Evolutionary conservation across 768 basidiomycete species (phyloP), one percentile per base, ranked within the genome.

Genomic region (Trametes gibbosa): DNA sequence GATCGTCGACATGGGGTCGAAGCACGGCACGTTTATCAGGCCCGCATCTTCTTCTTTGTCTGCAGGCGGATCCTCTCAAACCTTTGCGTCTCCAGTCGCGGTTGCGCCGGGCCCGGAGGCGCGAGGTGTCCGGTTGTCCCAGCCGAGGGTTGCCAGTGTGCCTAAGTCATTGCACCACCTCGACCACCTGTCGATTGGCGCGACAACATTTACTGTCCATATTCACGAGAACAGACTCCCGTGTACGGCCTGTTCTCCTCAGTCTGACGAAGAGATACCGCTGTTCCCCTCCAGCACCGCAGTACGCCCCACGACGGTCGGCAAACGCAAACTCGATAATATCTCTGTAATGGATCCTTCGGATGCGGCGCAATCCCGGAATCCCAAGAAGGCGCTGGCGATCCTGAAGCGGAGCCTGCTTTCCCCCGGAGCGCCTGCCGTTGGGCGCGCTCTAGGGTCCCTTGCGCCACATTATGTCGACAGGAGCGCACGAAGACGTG

Each of bases 1-100:
- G 2, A 74, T 90, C 29, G 89, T 92, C 10, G 92, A 94, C 69
- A 89, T 89, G 85, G 92, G 89, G 10, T 90, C 88, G 52, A 87
- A 85, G 70, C 92, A 94, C 63, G 92, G 92, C 3, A 92, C 91
- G 0, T 92, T 85, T 69, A 55, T 90, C 57, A 73, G 70, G n/a
- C 65, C 16, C 35, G 24, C 34, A 6, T 13, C 50, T 23, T 13
- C 48, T 25, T 35, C 48, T 12, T n/a, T 24, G 9, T 45, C 43
- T 12, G 12, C 29, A 19, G 29, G 41, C 40, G 41, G 68, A 32
- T 45, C 70, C 49, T 40, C 52, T 25, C 68, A 72, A 39, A 59
- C 63, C 17, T 13, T n/a, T 43, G 39, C 49, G 16, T 16, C 48
- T n/a, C 19, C 42, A 1, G 25, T 17, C 24, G 14, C 50, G 19